phyloP scores from a whole-genome alignment of 495 filamentous ascomycete genomes.

The Podospora bellae-mahoneyi region DNA sequence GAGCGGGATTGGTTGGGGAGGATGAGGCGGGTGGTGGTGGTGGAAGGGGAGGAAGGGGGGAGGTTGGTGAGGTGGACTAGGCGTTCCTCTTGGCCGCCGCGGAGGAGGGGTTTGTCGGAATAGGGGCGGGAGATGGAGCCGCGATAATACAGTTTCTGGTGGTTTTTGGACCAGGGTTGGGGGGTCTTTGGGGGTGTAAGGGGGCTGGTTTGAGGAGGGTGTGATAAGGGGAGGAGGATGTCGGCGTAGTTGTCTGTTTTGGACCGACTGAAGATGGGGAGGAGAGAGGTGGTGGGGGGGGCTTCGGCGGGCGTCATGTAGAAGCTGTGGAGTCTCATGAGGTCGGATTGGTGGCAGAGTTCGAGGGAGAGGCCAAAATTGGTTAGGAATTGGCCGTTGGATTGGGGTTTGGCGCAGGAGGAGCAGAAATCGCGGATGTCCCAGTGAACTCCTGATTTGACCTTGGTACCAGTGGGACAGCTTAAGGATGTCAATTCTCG shows the following conservation, averaged over 20 bases:
- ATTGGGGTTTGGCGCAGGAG: conserved; percentile 62
- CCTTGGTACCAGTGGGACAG: conserved; percentile 58
- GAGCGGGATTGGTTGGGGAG: conserved; percentile 31
- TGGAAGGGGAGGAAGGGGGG: conserved; percentile 33
- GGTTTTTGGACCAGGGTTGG: conserved; percentile 49
- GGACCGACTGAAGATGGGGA: conserved; percentile 72
- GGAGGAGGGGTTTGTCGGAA: conserved; percentile 33
- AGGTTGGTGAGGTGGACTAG: conserved; percentile 60
- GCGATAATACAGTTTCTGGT: conserved; percentile 60
- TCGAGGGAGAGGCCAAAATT: conserved; percentile 63
- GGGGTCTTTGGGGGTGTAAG: neutral
- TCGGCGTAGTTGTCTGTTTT: conserved; percentile 62
- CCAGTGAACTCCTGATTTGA: conserved; percentile 52
- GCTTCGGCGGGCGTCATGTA: conserved; percentile 62
- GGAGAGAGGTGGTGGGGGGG: conserved; percentile 57
- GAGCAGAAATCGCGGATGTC: conserved; percentile 57
- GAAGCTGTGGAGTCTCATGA: conserved; percentile 69
- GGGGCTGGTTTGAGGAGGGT: conserved; percentile 19
- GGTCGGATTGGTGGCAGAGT: conserved; percentile 77
- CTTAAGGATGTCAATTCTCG: conserved; percentile 47
- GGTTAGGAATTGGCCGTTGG: conserved; percentile 60
- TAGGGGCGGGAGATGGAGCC: conserved; percentile 39
- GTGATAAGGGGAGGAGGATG: conserved; percentile 80
- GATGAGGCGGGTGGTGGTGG: conserved; percentile 34
- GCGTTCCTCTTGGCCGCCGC: conserved; percentile 52